phyloP scores from a whole-genome alignment of 352 stramenopile species.

The Pythium sp. region DNA sequence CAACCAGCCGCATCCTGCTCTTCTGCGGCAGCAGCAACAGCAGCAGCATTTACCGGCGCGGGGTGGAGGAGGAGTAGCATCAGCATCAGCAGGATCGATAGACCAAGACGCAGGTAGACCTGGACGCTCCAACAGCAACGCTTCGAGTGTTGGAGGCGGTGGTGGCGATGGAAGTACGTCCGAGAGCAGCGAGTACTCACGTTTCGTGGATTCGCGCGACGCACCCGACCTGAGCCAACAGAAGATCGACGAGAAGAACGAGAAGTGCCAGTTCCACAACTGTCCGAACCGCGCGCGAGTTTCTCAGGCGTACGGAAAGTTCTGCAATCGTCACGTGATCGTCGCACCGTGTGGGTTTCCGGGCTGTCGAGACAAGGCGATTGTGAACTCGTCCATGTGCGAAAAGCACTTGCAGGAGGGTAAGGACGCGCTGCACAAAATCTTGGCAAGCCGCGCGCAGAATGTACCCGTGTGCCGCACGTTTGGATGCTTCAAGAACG shows the following conservation, averaged over 20 bases:
- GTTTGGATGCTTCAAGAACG: slow-evolving; percentile 85
- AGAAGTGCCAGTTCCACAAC: slow-evolving; percentile 72
- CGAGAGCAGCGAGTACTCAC: slow-evolving; percentile 35
- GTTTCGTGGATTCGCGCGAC: slow-evolving; percentile 36
- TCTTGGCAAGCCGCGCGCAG: slow-evolving; percentile 58
- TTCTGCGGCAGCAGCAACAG: slow-evolving; percentile 10
- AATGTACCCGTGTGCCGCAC: slow-evolving; percentile 78
- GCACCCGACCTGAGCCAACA: slow-evolving; percentile 48
- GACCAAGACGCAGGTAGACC: neutral
- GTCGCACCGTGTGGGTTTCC: slow-evolving; percentile 82
- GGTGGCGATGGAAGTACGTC: slow-evolving; percentile 11
- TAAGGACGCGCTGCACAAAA: slow-evolving; percentile 68
- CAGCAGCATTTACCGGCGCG: slow-evolving; percentile 6
- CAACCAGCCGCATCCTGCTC: slow-evolving; percentile 7
- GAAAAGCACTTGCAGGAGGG: slow-evolving; percentile 62
- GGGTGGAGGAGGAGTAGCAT: neutral
- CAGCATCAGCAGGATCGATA: neutral
- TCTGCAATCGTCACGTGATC: slow-evolving; percentile 87
- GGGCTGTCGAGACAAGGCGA: slow-evolving; percentile 76
- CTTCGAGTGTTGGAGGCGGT: slow-evolving; percentile 7
- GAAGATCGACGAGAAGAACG: slow-evolving; percentile 63
- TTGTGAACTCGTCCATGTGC: slow-evolving; percentile 64
- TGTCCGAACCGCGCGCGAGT: slow-evolving; percentile 80
- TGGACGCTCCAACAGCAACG: slow-evolving; percentile 9
- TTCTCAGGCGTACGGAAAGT: slow-evolving; percentile 73